Base-by-base conservation (phyloP, 495 filamentous ascomycete genomes). In the Trichoderma orchidacearum region DNA sequence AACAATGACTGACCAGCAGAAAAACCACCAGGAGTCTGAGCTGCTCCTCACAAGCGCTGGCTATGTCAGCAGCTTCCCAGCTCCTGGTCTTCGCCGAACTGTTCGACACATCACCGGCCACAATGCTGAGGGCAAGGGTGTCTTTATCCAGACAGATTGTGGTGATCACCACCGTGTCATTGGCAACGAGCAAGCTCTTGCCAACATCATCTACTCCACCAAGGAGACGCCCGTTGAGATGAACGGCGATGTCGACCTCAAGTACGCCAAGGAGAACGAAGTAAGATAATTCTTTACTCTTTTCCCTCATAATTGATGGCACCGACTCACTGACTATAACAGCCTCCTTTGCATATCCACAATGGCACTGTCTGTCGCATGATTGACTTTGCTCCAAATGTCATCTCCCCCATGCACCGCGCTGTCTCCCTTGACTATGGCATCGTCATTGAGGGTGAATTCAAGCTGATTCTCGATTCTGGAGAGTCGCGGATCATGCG, bases 401-500 rank as follows among this genome's bases (percentile, higher is more conserved):
- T 62, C 27, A 63, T 59, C 29, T 68, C 64, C 21, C 68, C 71
- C 23, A 75, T 87, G 72, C 85, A 87, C 57, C 73, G 83, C 1
- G 85, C 85, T 4, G 70, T 78, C 55, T 76, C 71, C n/a, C 65
- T 87, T 3, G 85, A 87, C 62, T 86, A 85, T 55, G 83, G 82
- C 3, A 68, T 86, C 31, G 80, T 89, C 27, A 55, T 89, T 15
- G 82, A 86, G 58, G 85, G 85, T 0, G 63, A 74, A 59, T 62
- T 81, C 23, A 77, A 74, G 67, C 67, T 80, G 61, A 66, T 71
- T 5, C 64, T 86, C 17, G 83, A 86, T 62, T 56, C 60, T 62
- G 73, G 83, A 0, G 82, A 80, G 61, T 72, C 64, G 56, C 63
- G 68, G 53, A 57, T 69, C 1, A 66, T 86, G 72, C 63, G 72